These are phyloP conservation scores for Fraxinus baroniana DNA, from an alignment of 305 asterid genomes.

Conservation along the genomic window DNA sequence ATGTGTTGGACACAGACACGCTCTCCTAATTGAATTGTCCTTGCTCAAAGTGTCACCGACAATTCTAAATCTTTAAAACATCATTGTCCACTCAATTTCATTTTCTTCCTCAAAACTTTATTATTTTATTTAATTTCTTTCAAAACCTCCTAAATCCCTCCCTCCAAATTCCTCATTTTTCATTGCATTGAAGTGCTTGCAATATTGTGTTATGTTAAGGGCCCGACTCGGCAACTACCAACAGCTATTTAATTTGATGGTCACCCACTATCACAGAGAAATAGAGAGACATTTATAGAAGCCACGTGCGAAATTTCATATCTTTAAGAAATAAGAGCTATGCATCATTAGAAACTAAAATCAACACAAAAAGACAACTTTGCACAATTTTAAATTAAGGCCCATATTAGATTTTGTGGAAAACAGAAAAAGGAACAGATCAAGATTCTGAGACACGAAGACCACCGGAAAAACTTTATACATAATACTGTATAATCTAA, in stretches of 20 bases:
- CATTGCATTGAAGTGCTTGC: constrained; percentile 1
- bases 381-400: constrained; percentile 19
- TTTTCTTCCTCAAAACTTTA: not conserved
- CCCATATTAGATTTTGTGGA: not conserved
- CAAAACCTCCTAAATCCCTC: not conserved
- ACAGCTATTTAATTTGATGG: constrained; percentile 19
- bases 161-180: not conserved
- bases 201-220: constrained; percentile 19
- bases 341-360: constrained; percentile 7
- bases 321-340: constrained; percentile 12
- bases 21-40: no score
- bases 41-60: not conserved
- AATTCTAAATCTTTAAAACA: no score
- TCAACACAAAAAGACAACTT: constrained; percentile 21
- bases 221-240: constrained; percentile 35
- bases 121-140: no score
- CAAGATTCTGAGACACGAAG: not conserved
- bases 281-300: constrained; percentile 22
- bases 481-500: not conserved
- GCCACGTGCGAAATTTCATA: constrained; percentile 31
- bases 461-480: not conserved
- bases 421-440: not conserved
- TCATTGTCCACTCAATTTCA: no score
- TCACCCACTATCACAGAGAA: constrained; percentile 30
- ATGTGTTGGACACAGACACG: no score